Conservation (phyloP, 495 filamentous ascomycete genomes). For the Tuber microsphaerosporum region DNA sequence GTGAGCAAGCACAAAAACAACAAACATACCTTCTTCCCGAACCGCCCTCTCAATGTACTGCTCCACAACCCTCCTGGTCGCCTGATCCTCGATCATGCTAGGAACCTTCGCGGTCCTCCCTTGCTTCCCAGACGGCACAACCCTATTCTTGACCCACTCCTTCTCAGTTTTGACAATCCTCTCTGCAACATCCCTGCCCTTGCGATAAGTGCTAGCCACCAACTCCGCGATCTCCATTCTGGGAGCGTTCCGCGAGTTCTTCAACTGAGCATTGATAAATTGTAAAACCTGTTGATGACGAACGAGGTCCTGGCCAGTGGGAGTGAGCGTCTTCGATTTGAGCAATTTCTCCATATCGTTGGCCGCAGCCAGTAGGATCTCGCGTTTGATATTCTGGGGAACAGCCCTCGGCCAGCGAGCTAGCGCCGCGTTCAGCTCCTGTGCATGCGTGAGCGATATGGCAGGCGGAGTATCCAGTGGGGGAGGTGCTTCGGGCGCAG, state of each 20-base stretch:
- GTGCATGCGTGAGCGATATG: slow-evolving; percentile 16
- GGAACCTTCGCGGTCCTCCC: slow-evolving; percentile 28
- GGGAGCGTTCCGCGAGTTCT: slow-evolving; percentile 15
- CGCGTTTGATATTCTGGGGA: slow-evolving; percentile 17
- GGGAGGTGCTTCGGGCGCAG: slow-evolving; percentile 13
- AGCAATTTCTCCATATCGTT: slow-evolving; percentile 29
- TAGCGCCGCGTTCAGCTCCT: slow-evolving; percentile 21
- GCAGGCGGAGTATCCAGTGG: slow-evolving; percentile 13
- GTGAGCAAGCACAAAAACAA: background rate
- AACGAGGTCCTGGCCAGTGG: slow-evolving; percentile 27
- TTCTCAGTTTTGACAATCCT: slow-evolving; percentile 24
- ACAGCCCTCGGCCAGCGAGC: slow-evolving; percentile 23
- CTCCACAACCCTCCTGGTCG: slow-evolving; percentile 12
- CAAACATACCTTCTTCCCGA: slow-evolving; percentile 14
- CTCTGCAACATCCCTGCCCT: slow-evolving; percentile 25
- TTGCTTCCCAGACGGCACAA: slow-evolving; percentile 23
- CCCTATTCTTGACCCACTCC: slow-evolving; percentile 21
- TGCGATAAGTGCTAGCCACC: slow-evolving; percentile 26
- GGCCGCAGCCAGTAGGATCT: slow-evolving; percentile 24
- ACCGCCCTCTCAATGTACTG: slow-evolving; percentile 6
- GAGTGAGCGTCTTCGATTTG: slow-evolving; percentile 23
- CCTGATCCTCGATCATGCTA: slow-evolving; percentile 25
- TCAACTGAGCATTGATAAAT: slow-evolving; percentile 30
- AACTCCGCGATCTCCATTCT: slow-evolving; percentile 24
- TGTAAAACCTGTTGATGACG: slow-evolving; percentile 29